These are phyloP conservation scores for Psilocybe sp. DNA, from an alignment of 768 basidiomycete genomes.

Conservation along the genomic window DNA sequence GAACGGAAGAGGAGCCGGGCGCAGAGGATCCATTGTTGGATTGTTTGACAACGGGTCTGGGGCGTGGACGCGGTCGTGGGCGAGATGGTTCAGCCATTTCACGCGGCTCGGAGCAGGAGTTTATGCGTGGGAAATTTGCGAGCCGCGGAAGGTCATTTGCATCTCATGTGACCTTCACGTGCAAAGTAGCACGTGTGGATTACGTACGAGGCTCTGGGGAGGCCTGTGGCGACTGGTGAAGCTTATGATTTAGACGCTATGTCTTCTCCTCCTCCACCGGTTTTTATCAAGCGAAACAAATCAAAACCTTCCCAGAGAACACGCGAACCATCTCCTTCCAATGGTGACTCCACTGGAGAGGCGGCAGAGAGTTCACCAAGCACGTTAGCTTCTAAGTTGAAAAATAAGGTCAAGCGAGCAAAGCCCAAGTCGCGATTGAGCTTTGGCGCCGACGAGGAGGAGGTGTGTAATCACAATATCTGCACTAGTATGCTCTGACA, in stretches of 20 bases:
- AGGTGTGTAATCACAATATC: slow-evolving; percentile 35
- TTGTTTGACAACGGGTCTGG: slow-evolving; percentile 39
- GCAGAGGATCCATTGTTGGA: slow-evolving; percentile 11
- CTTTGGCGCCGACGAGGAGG: slow-evolving; percentile 67
- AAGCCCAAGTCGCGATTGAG: slow-evolving; percentile 70
- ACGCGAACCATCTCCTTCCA: slow-evolving; percentile 41
- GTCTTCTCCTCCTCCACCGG: slow-evolving; percentile 42
- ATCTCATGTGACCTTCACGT: slow-evolving; percentile 29
- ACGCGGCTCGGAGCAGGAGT: slow-evolving; percentile 28
- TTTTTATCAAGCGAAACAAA: slow-evolving; percentile 47
- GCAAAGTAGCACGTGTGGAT: background rate
- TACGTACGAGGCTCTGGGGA: background rate
- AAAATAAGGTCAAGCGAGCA: slow-evolving; percentile 65
- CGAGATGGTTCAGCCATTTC: slow-evolving; percentile 33
- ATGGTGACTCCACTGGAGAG: slow-evolving; percentile 23
- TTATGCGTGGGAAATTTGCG: slow-evolving; percentile 40
- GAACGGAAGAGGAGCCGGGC: slow-evolving; percentile 10
- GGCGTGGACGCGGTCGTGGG: slow-evolving; percentile 59
- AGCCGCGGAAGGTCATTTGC: slow-evolving; percentile 22
- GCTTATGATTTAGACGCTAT: slow-evolving; percentile 8
- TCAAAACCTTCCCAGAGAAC: slow-evolving; percentile 37
- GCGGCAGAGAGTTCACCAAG: slow-evolving; percentile 52
- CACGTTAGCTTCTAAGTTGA: slow-evolving; percentile 62
- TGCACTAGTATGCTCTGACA: slow-evolving; percentile 17
- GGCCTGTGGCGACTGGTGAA: background rate